Evolutionary conservation across 2,329 filamentous ascomycete species (phyloP).

Genomic region (Trichophyton benhamiae): DNA sequence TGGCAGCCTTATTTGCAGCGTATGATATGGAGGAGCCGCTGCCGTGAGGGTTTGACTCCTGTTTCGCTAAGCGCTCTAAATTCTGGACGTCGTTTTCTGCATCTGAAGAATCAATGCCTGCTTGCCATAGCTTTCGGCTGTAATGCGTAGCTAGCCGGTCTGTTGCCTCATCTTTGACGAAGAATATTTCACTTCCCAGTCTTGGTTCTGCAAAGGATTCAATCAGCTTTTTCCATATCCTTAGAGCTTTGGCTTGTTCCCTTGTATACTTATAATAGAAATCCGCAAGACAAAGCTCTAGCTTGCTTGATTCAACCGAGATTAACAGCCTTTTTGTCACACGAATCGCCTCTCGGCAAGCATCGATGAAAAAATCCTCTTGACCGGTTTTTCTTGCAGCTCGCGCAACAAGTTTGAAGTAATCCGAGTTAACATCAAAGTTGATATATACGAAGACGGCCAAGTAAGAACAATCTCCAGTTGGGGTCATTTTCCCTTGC

Average conservation of each 20-base stretch:
- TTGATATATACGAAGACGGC: conserved; percentile 7
- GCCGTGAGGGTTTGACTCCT: not conserved
- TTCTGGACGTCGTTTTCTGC: conserved; percentile 3
- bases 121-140: conserved; percentile 3
- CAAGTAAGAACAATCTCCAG: conserved; percentile 4
- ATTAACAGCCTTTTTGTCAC: conserved; percentile 8
- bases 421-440: not conserved
- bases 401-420: not conserved
- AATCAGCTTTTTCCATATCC: conserved; percentile 10
- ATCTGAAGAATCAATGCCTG: conserved; percentile 7
- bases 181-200: not conserved
- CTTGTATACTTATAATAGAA: conserved; percentile 7
- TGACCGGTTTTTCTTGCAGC: conserved; percentile 8
- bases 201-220: conserved; percentile 6
- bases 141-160: conserved; percentile 7
- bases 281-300: conserved; percentile 8
- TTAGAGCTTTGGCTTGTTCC: conserved; percentile 8
- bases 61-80: conserved; percentile 7
- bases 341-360: conserved; percentile 7
- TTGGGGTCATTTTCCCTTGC: conserved; percentile 1
- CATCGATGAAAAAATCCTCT: conserved; percentile 10
- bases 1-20: not conserved
- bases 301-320: not conserved
- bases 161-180: conserved; percentile 4
- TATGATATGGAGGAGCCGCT: not conserved